A percentile compares a stretch with the other conserved stretches of the same genome.
Conservation (phyloP, 106 monocot genomes). For the Posidonia australis region DNA sequence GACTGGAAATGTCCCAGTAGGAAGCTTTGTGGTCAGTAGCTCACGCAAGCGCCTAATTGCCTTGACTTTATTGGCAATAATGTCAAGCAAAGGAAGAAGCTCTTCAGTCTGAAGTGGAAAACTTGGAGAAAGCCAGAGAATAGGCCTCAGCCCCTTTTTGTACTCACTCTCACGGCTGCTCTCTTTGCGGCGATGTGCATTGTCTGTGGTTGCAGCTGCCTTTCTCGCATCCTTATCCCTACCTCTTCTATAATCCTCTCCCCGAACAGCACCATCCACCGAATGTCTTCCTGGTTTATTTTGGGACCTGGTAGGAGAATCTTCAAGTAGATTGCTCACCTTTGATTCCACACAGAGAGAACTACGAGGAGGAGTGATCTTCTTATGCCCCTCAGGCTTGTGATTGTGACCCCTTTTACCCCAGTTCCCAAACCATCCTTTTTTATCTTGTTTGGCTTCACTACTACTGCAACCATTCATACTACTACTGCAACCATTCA, state of each 20-base stretch:
- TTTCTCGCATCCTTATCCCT: constrained; percentile 30
- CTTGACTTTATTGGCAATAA: constrained; percentile 96
- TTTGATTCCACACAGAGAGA: constrained; percentile 66
- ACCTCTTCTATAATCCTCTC: constrained; percentile 26
- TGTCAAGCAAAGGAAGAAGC: constrained; percentile 76
- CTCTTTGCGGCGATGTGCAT: constrained; percentile 24
- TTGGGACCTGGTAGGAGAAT: constrained; percentile 40
- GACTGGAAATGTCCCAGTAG: constrained; percentile 81
- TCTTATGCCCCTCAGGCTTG: constrained; percentile 32
- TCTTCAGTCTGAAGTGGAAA: constrained; percentile 66
- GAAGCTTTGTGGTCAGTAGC: constrained; percentile 63
- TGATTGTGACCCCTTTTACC: constrained; percentile 31
- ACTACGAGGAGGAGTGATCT: constrained; percentile 47
- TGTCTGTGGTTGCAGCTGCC: constrained; percentile 17
- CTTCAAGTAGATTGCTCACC: constrained; percentile 54
- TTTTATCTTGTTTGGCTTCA: constrained; percentile 43
- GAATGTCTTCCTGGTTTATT: constrained; percentile 53
- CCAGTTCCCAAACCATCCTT: constrained; percentile 82
- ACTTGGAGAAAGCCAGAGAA: constrained; percentile 54
- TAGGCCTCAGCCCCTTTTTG: constrained; percentile 62
- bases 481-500: constrained; percentile 1
- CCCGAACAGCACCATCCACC: constrained; percentile 26
- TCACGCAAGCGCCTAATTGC: constrained; percentile 92
- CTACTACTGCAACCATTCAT: constrained; percentile 16
- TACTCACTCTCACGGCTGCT: constrained; percentile 54